Conservation (phyloP, 2,329 filamentous ascomycete genomes). For the Mycogone perniciosa region DNA sequence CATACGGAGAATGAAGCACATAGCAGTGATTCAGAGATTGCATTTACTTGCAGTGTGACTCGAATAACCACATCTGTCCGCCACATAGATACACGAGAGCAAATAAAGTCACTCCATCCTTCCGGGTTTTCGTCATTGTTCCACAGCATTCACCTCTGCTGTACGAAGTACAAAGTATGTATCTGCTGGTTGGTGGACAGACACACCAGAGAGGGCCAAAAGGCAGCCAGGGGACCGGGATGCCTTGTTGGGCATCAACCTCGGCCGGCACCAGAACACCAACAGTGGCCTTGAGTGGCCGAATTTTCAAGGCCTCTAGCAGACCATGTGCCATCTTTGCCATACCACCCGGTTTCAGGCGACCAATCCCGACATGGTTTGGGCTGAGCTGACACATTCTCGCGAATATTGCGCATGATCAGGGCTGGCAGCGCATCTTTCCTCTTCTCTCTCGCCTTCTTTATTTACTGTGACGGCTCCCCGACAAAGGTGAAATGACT, state of each 20-base stretch:
- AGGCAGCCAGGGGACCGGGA: background rate
- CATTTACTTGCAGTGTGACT: too few species aligned
- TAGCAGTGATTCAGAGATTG: too few species aligned
- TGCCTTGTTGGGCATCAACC: background rate
- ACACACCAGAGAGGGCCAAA: background rate
- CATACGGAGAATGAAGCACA: too few species aligned
- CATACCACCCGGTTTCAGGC: slow-evolving; percentile 10
- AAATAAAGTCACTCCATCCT: too few species aligned
- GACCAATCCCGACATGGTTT: slow-evolving; percentile 10
- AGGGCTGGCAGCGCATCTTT: slow-evolving; percentile 8
- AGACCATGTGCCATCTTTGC: slow-evolving; percentile 11
- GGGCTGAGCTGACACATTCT: slow-evolving; percentile 6
- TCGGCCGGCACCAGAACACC: background rate
- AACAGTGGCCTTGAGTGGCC: background rate
- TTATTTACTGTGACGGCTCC: slow-evolving; percentile 7
- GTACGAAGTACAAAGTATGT: too few species aligned
- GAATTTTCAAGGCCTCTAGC: background rate
- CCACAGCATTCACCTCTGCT: too few species aligned
- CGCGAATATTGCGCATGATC: slow-evolving; percentile 7
- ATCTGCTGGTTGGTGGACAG: too few species aligned
- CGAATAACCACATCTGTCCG: too few species aligned
- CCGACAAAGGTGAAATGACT: background rate
- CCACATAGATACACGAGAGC: too few species aligned
- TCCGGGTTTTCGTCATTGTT: too few species aligned
- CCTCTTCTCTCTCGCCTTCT: background rate